Conservation (phyloP, 2,329 filamentous ascomycete species). For the Nigrograna mackinnonii region DNA sequence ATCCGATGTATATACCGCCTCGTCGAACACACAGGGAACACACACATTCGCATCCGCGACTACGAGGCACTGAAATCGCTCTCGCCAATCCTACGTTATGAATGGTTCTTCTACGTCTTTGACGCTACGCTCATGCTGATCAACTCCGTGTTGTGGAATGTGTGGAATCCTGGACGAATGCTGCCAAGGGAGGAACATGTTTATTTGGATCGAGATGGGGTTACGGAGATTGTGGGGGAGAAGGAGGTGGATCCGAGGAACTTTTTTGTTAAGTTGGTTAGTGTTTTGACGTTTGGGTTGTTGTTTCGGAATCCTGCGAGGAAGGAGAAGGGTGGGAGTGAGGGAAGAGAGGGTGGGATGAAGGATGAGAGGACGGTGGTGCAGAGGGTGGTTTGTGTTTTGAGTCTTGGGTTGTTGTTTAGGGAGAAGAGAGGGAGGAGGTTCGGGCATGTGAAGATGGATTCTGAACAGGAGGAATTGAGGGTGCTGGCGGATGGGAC, state of each 20-base stretch:
- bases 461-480: no score
- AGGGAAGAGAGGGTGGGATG: no score
- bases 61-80: conserved; percentile 32
- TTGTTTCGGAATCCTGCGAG: neutral
- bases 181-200: conserved; percentile 50
- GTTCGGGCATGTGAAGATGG: no score
- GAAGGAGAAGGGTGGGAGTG: no score
- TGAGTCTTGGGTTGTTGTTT: no score
- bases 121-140: conserved; percentile 52
- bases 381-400: no score
- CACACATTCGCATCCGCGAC: conserved; percentile 32
- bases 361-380: no score
- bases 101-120: conserved; percentile 56
- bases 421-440: no score
- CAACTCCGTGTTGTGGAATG: conserved; percentile 51
- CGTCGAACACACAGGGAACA: conserved; percentile 53
- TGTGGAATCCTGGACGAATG: conserved; percentile 50
- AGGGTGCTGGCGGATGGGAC: no score
- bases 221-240: neutral
- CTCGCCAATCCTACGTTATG: conserved; percentile 39
- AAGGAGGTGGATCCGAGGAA: conserved; percentile 21
- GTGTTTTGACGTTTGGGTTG: neutral
- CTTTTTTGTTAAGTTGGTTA: neutral
- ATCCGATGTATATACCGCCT: conserved; percentile 54
- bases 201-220: conserved; percentile 39